Evolutionary conservation across 768 basidiomycete genomes (phyloP), one percentile per base, ranked within the genome.

Genomic region (Nidularia sp.): DNA sequence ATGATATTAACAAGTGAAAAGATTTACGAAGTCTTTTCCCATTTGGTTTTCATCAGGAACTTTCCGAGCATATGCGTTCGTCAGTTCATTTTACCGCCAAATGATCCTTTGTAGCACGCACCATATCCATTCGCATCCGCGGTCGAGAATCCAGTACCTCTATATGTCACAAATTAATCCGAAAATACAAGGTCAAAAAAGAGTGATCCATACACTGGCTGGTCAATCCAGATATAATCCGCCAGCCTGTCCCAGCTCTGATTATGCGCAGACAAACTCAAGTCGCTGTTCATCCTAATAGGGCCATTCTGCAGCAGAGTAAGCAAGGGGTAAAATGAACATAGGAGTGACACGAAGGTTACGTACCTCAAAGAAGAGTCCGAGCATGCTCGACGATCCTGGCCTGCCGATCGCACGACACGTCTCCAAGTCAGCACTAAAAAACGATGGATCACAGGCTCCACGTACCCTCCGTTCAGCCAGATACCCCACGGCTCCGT

Each of bases 191-290:
- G 6, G 25, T 33, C 32, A 3, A 41, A 34, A 22, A 31, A 31
- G 45, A 47, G 25, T 32, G 32, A 4, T 25, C 56, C 70, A 49
- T 62, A 79, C 78, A 86, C 86, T 46, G 86, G 88, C 51, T 88
- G 84, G 59, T 90, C 88, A 47, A 90, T 70, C 85, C 84, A 88
- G 35, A 89, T 75, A 55, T 78, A 81, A 64, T 90, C 88, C 1
- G 83, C 78, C 18, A 86, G 61, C 22, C 67, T 75, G 53, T 76
- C 70, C 82, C 85, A 87, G 56, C 79, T 76, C 62, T 80, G 75
- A 2, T 73, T 60, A 56, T 88, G 88, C 9, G 72, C 59, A 13
- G 67, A 69, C 2, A 78, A 62, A 6, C 70, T 74, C 52, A 80
- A 81, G 57, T 88, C 69, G 51, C 65, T 64, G 9, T 73, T 70